Evolutionary conservation across 106 monocot genomes (phyloP), one percentile per base, ranked within the genome.

Genomic region (Chionographis japonica): DNA sequence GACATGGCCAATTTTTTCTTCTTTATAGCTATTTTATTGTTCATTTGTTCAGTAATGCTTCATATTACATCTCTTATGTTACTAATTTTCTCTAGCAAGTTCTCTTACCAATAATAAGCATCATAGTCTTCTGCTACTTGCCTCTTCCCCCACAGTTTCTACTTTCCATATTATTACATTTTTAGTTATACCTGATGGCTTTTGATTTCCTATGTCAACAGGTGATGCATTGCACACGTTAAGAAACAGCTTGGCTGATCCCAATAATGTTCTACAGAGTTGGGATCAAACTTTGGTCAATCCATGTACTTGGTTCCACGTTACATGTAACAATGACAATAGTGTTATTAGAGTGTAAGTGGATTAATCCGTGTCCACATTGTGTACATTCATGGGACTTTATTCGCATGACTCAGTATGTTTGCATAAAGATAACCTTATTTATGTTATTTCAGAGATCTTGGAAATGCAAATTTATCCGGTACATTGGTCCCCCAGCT

Each of bases 281-380:
- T 91, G 90, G 90, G 90, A 91, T 81, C 65, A 81, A 16, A 84
- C 86, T 12, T 72, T 91, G 51, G 86, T 86, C 35, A 91, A 84
- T 86, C 90, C 90, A 56, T 91, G 90, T 66, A 91, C 90, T 53
- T 91, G 90, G 90, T 91, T 91, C 62, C 90, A 91, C 61, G 84
- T 91, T 43, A 86, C 90, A 63, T 91, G 90, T 71, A 79, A 84
- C 52, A 57, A 13, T 62, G 84, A 91, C 37, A 87, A 91, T 65
- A 81, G 74, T 74, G 90, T 91, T 58, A 87, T 79, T 63, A 78
- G 90, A 79, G 86, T 91, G 90, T 91, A 84, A 81, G 90, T 65
- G 17, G 15, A 49, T 42, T 37, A 51, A 2, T n/a, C 8, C 68
- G 3, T 52, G 2, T 6, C 13, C 10, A 14, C 6, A 16, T 17